Conservation (phyloP, 495 filamentous ascomycete species). For the Aspergillus avenaceus region DNA sequence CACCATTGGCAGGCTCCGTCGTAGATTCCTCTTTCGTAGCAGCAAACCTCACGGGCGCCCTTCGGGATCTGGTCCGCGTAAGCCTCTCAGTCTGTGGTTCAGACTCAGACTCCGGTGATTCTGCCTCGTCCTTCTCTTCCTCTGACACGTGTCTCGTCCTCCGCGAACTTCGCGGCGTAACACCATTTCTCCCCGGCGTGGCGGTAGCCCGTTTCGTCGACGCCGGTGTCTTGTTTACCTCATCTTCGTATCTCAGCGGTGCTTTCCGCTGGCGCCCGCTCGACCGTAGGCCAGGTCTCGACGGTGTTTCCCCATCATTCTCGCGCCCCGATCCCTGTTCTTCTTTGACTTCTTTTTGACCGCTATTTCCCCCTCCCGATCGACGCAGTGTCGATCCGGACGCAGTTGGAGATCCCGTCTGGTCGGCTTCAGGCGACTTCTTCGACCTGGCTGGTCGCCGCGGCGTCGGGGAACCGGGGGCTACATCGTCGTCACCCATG, state of each 20-base stretch:
- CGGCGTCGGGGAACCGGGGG: slow-evolving; percentile 11
- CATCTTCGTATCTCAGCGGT: slow-evolving; percentile 34
- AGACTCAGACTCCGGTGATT: slow-evolving; percentile 16
- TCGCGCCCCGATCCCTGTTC: neutral
- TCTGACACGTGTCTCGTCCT: slow-evolving; percentile 15
- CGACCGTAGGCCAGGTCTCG: slow-evolving; percentile 25
- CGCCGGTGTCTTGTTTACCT: slow-evolving; percentile 17
- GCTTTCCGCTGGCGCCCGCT: slow-evolving; percentile 41
- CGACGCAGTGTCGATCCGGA: slow-evolving; percentile 20
- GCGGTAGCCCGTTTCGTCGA: slow-evolving; percentile 19
- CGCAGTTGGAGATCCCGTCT: slow-evolving; percentile 10
- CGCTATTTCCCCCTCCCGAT: slow-evolving; percentile 18
- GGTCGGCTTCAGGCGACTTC: slow-evolving; percentile 2
- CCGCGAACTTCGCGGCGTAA: slow-evolving; percentile 21
- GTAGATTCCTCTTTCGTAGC: slow-evolving; percentile 5
- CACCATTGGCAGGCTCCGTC: slow-evolving; percentile 8
- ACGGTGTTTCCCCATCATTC: slow-evolving; percentile 16
- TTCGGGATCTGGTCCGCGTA: slow-evolving; percentile 28
- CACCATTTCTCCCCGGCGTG: slow-evolving; percentile 20
- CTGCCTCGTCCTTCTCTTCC: slow-evolving; percentile 1
- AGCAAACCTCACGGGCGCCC: slow-evolving; percentile 21
- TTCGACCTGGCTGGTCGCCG: slow-evolving; percentile 6
- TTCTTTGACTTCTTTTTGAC: slow-evolving; percentile 5
- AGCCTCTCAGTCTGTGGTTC: slow-evolving; percentile 10
- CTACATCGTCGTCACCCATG: slow-evolving; percentile 23